Evolutionary conservation across 768 basidiomycete genomes (phyloP).

Genomic region (Asterophora parasitica): DNA sequence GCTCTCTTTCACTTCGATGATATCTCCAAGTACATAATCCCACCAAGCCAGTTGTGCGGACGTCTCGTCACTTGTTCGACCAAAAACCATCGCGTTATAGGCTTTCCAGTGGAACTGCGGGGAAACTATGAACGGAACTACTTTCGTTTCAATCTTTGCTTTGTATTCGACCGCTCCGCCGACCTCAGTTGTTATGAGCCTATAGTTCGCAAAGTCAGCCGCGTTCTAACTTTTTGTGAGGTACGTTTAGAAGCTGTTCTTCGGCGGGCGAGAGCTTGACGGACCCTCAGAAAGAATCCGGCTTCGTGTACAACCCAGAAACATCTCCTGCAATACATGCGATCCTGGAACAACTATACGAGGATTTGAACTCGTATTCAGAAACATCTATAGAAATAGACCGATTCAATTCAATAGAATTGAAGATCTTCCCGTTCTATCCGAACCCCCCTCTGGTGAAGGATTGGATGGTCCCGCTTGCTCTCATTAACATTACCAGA

Average conservation of each 20-base stretch:
- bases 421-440: constrained; percentile 96
- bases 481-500: constrained; percentile 77
- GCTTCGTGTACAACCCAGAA: constrained; percentile 73
- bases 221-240: constrained; percentile 86
- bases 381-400: constrained; percentile 93
- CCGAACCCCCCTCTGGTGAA: constrained; percentile 87
- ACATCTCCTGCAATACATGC: constrained; percentile 67
- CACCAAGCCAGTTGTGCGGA: constrained; percentile 79
- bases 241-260: constrained; percentile 38
- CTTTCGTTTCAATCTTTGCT: constrained; percentile 93
- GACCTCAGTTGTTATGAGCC: constrained; percentile 96
- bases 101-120: constrained; percentile 80
- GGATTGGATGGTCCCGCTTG: constrained; percentile 95
- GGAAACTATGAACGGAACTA: constrained; percentile 81
- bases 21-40: constrained; percentile 93
- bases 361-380: constrained; percentile 95
- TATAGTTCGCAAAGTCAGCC: constrained; percentile 89
- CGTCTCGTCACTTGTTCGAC: constrained; percentile 86
- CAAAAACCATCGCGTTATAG: constrained; percentile 79
- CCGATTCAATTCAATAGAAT: constrained; percentile 88
- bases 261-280: constrained; percentile 1
- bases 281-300: constrained; percentile 69
- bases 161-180: constrained; percentile 88
- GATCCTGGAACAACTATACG: constrained; percentile 93
- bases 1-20: constrained; percentile 85